phyloP scores from a whole-genome alignment of 257 asterid genomes.

The Solanum sejunctum region DNA sequence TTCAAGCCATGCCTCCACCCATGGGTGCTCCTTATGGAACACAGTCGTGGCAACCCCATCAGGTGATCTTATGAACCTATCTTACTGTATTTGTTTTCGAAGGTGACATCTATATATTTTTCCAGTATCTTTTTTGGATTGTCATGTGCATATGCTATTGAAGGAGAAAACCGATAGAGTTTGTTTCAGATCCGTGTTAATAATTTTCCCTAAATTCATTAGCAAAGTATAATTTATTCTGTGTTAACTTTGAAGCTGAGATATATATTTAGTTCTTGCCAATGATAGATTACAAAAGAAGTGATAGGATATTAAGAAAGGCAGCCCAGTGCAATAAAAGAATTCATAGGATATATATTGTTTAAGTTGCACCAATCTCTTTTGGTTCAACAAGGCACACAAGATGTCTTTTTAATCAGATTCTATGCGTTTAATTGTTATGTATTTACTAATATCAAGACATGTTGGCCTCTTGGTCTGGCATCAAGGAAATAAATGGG shows the following conservation, averaged over 20 bases:
- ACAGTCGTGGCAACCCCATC: constrained; percentile 76
- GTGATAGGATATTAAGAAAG: not conserved
- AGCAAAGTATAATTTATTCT: not conserved
- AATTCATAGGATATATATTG: not conserved
- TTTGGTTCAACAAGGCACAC: not conserved
- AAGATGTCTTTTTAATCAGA: not conserved
- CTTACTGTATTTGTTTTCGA: not conserved
- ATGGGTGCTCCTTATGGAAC: constrained; percentile 62
- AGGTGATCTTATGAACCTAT: constrained; percentile 33
- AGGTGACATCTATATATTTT: not conserved
- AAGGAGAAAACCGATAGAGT: not conserved
- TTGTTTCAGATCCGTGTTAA: not conserved
- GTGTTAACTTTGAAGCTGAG: not conserved
- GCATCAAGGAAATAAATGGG: not conserved
- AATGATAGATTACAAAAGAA: not conserved
- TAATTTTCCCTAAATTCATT: not conserved
- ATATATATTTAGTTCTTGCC: not conserved
- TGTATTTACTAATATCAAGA: not conserved
- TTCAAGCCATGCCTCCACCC: constrained; percentile 39
- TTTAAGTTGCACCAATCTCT: not conserved
- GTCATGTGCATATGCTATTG: not conserved
- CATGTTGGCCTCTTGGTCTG: not conserved
- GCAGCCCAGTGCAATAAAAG: not conserved
- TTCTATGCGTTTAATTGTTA: not conserved
- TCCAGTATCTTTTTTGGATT: not conserved